Evolutionary conservation across 2,329 filamentous ascomycete genomes (phyloP), one percentile per base, ranked within the genome.

Genomic region (Neonectria punicea): DNA sequence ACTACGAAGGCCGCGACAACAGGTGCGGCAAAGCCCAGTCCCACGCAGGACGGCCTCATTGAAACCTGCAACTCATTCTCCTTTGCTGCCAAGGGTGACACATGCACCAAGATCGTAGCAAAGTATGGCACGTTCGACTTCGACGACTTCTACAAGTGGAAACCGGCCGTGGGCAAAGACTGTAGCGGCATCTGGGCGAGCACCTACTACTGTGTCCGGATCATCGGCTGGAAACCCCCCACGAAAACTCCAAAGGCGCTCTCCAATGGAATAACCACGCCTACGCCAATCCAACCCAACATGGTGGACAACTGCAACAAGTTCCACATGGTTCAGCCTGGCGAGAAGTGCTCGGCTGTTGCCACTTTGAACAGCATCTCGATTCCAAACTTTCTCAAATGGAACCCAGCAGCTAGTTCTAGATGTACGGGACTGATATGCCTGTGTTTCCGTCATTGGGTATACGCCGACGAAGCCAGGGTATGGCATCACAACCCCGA

Each of bases 261-360:
- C 2, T 22, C 22, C 13, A 68, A 67, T 36, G 71, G 68, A 2
- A 70, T 76, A 53, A 46, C 67, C 3, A 78, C 75, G 14, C 77
- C 77, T 0, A 67, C 68, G 18, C 75, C 77, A 8, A 73, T 65
- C 14, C 74, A 78, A 58, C 55, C 70, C 2, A 72, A 72, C 54
- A 76, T 79, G 69, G 68, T 72, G 30, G 30, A 32, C 8, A 67
- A 70, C 58, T 71, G 66, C 39, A 58, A 71, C 28, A 20, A 25
- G 11, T 70, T 72, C 36, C 61, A 64, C 22, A 14, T 57, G 1
- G 57, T 68, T 6, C 46, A 49, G 1, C 9, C 18, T 7, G 43
- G 28, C 1, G 46, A 39, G 14, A 61, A 50, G 4, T 68, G 58
- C 22, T 16, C 16, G 1, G 49, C 30, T 0, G 58, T 70, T 13